Conservation (phyloP, 108 stramenopile species). For the Aurantiochytrium sp. region DNA sequence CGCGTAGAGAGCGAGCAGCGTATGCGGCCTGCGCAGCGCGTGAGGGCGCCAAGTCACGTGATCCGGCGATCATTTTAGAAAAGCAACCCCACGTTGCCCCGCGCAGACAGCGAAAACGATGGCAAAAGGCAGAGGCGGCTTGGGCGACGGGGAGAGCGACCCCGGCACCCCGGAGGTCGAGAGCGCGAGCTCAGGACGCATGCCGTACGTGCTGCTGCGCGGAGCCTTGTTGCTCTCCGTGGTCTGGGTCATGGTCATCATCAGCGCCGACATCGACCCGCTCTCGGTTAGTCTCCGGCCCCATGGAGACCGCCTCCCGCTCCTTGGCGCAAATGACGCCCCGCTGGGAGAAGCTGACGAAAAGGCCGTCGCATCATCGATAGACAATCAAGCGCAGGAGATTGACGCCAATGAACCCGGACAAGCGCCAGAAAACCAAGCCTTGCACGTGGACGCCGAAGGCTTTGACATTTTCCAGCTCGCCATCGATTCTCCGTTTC, state of each 20-base stretch:
- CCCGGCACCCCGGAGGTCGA: background rate
- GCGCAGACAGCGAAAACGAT: too few species aligned
- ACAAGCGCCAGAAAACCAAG: too few species aligned
- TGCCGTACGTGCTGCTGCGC: background rate
- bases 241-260: background rate
- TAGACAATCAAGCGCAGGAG: background rate
- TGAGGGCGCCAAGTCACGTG: too few species aligned
- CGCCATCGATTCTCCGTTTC: background rate
- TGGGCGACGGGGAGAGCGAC: background rate
- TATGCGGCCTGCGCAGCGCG: too few species aligned
- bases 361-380: background rate
- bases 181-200: background rate
- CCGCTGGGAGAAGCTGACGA: background rate
- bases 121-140: too few species aligned
- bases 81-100: too few species aligned
- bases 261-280: background rate
- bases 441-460: background rate
- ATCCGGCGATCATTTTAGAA: too few species aligned
- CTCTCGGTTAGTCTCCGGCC: background rate
- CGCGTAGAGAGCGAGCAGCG: too few species aligned
- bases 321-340: background rate
- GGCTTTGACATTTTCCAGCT: background rate
- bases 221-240: background rate
- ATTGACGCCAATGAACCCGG: background rate
- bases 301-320: background rate